These are phyloP conservation scores for Pichia scutulata DNA, from an alignment of 805 yeast genomes.

Conservation along the genomic window DNA sequence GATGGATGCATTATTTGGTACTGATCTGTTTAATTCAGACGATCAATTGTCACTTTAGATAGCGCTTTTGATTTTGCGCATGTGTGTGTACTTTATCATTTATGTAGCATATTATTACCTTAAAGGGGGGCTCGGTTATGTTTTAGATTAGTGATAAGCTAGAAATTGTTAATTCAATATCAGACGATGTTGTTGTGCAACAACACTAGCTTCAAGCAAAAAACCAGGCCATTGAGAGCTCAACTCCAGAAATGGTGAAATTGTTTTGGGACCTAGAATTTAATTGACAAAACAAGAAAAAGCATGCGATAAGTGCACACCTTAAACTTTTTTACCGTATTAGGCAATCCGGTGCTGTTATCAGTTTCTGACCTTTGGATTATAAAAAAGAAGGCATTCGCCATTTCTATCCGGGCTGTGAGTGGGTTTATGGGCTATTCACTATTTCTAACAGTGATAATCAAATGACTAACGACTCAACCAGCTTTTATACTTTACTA, in stretches of 20 bases:
- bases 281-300: not conserved
- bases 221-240: no score
- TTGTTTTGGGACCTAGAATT: no score
- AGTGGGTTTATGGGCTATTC: not conserved
- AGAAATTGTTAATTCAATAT: no score
- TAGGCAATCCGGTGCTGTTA: conserved; percentile 6
- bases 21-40: conserved; percentile 16
- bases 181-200: no score
- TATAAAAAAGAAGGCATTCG: not conserved
- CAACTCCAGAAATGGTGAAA: no score
- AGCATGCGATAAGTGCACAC: not conserved
- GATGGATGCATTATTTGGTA: conserved; percentile 28
- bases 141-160: no score
- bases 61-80: no score
- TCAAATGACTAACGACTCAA: not conserved
- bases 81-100: no score
- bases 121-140: no score
- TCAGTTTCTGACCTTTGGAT: not conserved
- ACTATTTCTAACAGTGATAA: not conserved
- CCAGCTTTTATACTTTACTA: conserved; percentile 10
- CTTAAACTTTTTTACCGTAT: conserved; percentile 2
- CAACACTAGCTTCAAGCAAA: no score
- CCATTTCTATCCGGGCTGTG: not conserved
- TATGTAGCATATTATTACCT: no score
- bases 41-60: not conserved